Conservation (phyloP, 352 stramenopile genomes). For the Aphanomyces cochlioides region DNA sequence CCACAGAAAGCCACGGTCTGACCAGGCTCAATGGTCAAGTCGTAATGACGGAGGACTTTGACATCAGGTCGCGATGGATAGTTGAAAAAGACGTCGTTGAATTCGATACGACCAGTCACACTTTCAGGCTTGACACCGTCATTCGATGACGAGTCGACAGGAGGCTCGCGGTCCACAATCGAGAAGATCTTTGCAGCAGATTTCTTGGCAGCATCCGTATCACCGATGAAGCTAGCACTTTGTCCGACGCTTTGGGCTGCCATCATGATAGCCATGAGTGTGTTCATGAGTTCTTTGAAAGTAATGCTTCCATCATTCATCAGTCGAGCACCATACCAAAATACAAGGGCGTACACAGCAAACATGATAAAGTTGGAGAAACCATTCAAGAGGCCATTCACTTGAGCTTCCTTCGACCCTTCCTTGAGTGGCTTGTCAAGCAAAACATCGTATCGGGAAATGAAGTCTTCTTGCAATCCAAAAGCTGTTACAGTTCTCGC, state of each 20-base stretch:
- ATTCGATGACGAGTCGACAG: conserved; percentile 32
- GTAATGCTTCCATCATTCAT: conserved; percentile 40
- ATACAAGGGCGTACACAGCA: conserved; percentile 47
- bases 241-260: conserved; percentile 36
- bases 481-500: conserved; percentile 39
- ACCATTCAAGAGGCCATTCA: conserved; percentile 49
- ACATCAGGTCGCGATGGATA: conserved; percentile 59
- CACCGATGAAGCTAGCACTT: conserved; percentile 31
- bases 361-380: conserved; percentile 66
- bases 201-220: neutral
- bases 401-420: conserved; percentile 37
- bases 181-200: conserved; percentile 40
- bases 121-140: conserved; percentile 26
- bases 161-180: conserved; percentile 36
- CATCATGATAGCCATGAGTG: conserved; percentile 54
- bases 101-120: conserved; percentile 42
- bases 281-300: conserved; percentile 52
- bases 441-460: conserved; percentile 33
- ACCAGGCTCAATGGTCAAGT: conserved; percentile 38
- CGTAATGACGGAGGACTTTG: conserved; percentile 29
- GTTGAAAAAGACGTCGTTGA: conserved; percentile 59
- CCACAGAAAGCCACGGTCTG: conserved; percentile 44
- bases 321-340: conserved; percentile 53
- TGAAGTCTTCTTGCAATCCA: conserved; percentile 29
- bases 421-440: conserved; percentile 36